These are phyloP conservation scores for Botrytis deweyae DNA, from an alignment of 2,329 filamentous ascomycete genomes.

Conservation along the genomic window DNA sequence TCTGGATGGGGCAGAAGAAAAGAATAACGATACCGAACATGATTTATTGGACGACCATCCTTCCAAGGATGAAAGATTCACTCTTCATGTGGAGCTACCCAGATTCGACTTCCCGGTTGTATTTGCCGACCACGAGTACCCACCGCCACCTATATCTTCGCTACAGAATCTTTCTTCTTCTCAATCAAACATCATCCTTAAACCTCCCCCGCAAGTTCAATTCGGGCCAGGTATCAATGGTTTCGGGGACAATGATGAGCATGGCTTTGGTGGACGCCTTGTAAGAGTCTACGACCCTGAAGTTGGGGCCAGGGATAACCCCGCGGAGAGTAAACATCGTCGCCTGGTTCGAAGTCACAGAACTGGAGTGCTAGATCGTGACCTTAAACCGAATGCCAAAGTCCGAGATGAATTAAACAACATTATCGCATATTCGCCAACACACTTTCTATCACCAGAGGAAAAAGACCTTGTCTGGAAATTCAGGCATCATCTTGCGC, in stretches of 20 bases:
- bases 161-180: conserved; percentile 63
- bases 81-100: conserved; percentile 86
- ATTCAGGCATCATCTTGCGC: conserved; percentile 89
- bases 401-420: conserved; percentile 89
- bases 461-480: conserved; percentile 98
- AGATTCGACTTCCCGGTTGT: conserved; percentile 95
- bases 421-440: conserved; percentile 90
- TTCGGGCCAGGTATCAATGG: conserved; percentile 87
- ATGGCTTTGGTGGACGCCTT: conserved; percentile 57
- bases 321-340: conserved; percentile 91
- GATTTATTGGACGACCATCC: conserved; percentile 39
- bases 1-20: conserved; percentile 32
- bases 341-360: conserved; percentile 84
- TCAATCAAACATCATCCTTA: conserved; percentile 68
- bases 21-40: conserved; percentile 43
- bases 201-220: conserved; percentile 83
- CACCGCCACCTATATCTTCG: conserved; percentile 76
- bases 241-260: conserved; percentile 50
- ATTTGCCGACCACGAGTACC: conserved; percentile 92
- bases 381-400: conserved; percentile 94
- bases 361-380: conserved; percentile 90
- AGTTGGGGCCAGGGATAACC: conserved; percentile 84
- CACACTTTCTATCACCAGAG: conserved; percentile 80
- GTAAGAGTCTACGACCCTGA: conserved; percentile 93
- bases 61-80: conserved; percentile 61